Evolutionary conservation across 768 basidiomycete genomes (phyloP), one percentile per base, ranked within the genome.

Genomic region (Suillus fuscotomentosus): DNA sequence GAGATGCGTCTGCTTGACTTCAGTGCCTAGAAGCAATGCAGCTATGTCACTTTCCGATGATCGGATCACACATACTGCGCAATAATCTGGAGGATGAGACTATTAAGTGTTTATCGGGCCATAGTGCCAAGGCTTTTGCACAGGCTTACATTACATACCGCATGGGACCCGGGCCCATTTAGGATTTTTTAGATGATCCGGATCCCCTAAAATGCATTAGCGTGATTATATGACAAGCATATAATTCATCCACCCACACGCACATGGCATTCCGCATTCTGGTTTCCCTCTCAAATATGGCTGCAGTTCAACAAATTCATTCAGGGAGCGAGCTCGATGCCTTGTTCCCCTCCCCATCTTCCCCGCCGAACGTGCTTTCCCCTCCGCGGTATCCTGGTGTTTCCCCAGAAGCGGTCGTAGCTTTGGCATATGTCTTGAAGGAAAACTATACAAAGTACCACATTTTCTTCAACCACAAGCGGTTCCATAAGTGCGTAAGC

Each of bases 381-480:
- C 66, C 66, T 27, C 27, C 55, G 31, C 45, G 45, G n/a, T 60
- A 53, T 36, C 54, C 63, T 9, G 66, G 75, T 5, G 62, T 66
- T 39, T 59, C 62, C 36, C 61, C 60, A 42, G 69, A 75, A 45
- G 77, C 79, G 1, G 73, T 77, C 60, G 45, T 67, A 39, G 64
- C 73, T 3, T 57, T 81, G 1, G 67, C 62, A 0, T 54, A 72
- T 6, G 63, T 79, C 10, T 73, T 87, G 56, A 82, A 80, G 64
- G 83, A 86, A 5, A 84, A 84, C 62, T 81, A 86, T 56, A 71
- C 73, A 36, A 78, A 74, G 55, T 76, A 77, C 70, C 85, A 88
- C 61, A 76, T 81, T 13, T 88, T 82, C 71, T 80, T 82, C 70
- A 82, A 85, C 60, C 69, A 82, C 22, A 64, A 53, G 38, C 66